These are phyloP conservation scores for Sugiyamaella boreocaroliniensis DNA, from an alignment of 805 yeast genomes.

Conservation along the genomic window DNA sequence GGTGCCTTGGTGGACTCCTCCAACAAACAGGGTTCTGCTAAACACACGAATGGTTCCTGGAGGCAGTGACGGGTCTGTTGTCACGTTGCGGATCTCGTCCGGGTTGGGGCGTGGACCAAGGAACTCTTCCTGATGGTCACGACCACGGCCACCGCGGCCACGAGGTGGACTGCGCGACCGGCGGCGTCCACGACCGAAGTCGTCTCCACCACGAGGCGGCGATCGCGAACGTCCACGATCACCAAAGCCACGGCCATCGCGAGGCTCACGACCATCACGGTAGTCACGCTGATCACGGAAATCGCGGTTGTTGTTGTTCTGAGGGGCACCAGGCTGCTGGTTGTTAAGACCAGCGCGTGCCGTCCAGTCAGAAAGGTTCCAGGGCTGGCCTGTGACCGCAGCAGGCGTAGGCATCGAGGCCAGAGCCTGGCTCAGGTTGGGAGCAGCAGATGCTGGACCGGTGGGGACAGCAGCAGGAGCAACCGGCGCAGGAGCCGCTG, in stretches of 20 bases:
- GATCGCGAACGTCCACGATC: conserved; percentile 16
- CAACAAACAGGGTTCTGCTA: conserved; percentile 87
- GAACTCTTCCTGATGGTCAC: background rate
- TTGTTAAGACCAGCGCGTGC: background rate
- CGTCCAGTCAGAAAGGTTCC: conserved; percentile 7
- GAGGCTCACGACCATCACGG: conserved; percentile 7
- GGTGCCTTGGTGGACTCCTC: conserved; percentile 85
- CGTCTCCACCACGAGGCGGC: conserved; percentile 6
- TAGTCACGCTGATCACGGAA: background rate
- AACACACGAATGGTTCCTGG: conserved; percentile 74
- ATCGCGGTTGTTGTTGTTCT: too few species aligned
- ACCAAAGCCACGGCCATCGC: conserved; percentile 4
- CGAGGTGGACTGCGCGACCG: conserved; percentile 9
- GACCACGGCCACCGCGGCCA: background rate
- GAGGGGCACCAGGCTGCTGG: background rate
- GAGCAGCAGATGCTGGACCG: background rate
- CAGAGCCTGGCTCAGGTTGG: background rate
- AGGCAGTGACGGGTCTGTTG: conserved; percentile 64
- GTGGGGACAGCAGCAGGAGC: conserved; percentile 4
- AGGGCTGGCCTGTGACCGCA: conserved; percentile 17
- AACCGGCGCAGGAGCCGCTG: conserved; percentile 21
- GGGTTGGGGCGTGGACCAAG: background rate
- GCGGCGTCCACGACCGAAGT: conserved; percentile 3
- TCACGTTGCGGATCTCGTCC: conserved; percentile 37
- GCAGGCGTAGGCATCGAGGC: conserved; percentile 3